A percentile compares a stretch with the other conserved stretches of the same genome.
Conservation (phyloP, 345 rosid genomes). For the Aethionema arabicum region DNA sequence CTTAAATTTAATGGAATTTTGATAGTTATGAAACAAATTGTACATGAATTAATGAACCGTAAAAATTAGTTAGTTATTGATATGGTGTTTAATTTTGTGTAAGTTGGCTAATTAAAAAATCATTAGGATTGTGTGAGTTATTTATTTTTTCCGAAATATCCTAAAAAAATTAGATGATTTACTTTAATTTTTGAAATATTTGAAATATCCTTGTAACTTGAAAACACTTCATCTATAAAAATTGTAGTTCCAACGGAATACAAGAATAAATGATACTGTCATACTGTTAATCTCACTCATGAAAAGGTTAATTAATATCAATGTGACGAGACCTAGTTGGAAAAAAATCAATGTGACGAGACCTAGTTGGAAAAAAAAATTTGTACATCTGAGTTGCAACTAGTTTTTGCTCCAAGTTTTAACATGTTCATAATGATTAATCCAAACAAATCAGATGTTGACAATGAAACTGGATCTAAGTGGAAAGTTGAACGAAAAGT, state of each 20-base stretch:
- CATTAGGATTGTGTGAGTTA: too few species aligned
- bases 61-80: too few species aligned
- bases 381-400: neutral
- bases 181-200: too few species aligned
- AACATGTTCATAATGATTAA: constrained; percentile 36
- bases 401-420: neutral
- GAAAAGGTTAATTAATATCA: constrained; percentile 17
- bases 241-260: neutral
- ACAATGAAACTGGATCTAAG: constrained; percentile 27
- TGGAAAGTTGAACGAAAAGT: constrained; percentile 43
- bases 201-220: too few species aligned
- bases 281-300: neutral
- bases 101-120: too few species aligned
- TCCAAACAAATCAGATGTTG: constrained; percentile 13
- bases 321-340: neutral
- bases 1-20: too few species aligned
- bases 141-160: too few species aligned
- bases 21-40: too few species aligned
- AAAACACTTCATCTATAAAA: neutral
- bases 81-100: too few species aligned
- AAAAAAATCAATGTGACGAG: constrained; percentile 14
- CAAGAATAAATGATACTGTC: neutral
- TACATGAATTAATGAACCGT: too few species aligned
- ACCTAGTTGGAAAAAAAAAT: constrained; percentile 1
- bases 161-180: too few species aligned